Conservation (phyloP, 345 rosid species). For the Eucalyptus regnans region DNA sequence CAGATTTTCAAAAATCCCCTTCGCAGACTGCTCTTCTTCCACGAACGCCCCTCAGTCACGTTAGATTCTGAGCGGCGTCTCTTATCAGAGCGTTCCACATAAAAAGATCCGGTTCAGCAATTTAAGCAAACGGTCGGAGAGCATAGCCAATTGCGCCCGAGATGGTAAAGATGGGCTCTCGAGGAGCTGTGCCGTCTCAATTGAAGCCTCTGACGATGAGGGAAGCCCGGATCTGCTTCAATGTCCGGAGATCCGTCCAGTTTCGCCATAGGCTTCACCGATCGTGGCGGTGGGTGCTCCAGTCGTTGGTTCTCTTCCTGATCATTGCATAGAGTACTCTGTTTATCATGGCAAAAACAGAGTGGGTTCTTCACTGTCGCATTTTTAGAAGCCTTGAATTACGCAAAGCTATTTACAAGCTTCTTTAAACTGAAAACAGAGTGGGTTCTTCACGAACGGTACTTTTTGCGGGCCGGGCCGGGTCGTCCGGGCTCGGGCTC, state of each 20-base stretch:
- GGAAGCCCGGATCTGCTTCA: slow-evolving; percentile 42
- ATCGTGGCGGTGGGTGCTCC: background rate
- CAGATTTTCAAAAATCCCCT: background rate
- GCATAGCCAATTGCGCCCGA: slow-evolving; percentile 34
- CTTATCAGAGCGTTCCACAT: slow-evolving; percentile 53
- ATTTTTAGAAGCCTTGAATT: background rate
- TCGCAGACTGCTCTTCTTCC: background rate
- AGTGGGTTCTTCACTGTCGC: background rate
- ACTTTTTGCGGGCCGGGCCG: background rate
- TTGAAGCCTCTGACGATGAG: slow-evolving; percentile 27
- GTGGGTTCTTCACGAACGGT: background rate
- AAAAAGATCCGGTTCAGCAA: slow-evolving; percentile 37
- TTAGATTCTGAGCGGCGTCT: slow-evolving; percentile 35
- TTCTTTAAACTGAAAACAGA: background rate
- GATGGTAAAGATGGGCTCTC: slow-evolving; percentile 38
- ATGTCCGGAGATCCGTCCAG: slow-evolving; percentile 27
- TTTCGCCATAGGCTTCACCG: background rate
- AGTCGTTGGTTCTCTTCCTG: background rate
- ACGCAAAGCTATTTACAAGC: background rate
- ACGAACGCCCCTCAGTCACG: background rate
- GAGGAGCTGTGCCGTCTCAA: slow-evolving; percentile 17
- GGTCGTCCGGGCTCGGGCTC: background rate
- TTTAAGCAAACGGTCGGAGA: slow-evolving; percentile 20
- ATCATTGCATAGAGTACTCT: background rate
- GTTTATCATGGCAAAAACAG: background rate